phyloP scores from a whole-genome alignment of 176 grass and related monocot genomes.

The maize (Zea mays) region Zm-B73-REFERENCE-NAM-5.0 NC_050099.1:82471001-82471500 shows the following conservation, averaged over 20 bases:
- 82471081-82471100: neutral
- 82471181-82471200: slow-evolving; percentile 70
- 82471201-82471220: slow-evolving; percentile 83
- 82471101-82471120: neutral
- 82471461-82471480: neutral
- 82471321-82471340: too few species aligned
- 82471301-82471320: too few species aligned
- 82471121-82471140: neutral
- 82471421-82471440: too few species aligned
- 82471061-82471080: neutral
- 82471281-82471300: neutral
- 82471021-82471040: slow-evolving; percentile 93
- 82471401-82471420: too few species aligned
- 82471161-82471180: slow-evolving; percentile 82
- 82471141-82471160: slow-evolving; percentile 69
- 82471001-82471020: slow-evolving; percentile 94
- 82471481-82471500: neutral
- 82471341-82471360: neutral
- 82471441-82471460: neutral
- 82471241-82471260: neutral
- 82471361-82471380: too few species aligned
- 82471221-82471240: neutral
- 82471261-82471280: neutral
- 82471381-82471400: too few species aligned
- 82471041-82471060: slow-evolving; percentile 19